Conservation (phyloP, 116 monocot species). For the Zostera marina region DNA sequence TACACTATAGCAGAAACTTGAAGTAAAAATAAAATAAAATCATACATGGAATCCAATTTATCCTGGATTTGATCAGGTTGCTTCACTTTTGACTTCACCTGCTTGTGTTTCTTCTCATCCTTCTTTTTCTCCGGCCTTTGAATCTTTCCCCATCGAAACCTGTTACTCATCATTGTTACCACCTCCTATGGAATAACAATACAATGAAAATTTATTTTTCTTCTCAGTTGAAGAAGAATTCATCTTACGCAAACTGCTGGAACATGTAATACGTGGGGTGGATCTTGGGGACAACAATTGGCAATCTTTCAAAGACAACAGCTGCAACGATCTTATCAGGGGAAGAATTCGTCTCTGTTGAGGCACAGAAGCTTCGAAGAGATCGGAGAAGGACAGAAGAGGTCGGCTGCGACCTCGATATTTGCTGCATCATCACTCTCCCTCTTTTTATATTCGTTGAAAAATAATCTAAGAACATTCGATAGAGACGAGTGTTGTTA, state of each 20-base stretch:
- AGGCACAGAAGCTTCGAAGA: background rate
- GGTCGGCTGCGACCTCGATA: background rate
- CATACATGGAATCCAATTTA: slow-evolving; percentile 47
- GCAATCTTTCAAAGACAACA: slow-evolving; percentile 81
- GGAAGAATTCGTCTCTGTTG: background rate
- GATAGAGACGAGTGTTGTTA: no score
- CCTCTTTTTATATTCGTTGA: background rate
- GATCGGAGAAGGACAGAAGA: slow-evolving; percentile 1
- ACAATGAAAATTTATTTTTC: background rate
- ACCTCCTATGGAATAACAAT: background rate
- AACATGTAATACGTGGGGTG: slow-evolving; percentile 77
- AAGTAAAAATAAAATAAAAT: background rate
- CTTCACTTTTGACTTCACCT: background rate
- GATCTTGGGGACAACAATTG: slow-evolving; percentile 77
- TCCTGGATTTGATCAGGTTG: slow-evolving; percentile 53
- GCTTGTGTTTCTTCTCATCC: slow-evolving; percentile 4
- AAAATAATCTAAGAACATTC: no score
- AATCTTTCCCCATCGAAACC: slow-evolving; percentile 50
- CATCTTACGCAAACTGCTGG: slow-evolving; percentile 73
- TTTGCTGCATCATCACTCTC: background rate
- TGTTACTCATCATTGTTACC: slow-evolving; percentile 5
- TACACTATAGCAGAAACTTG: background rate
- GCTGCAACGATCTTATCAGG: slow-evolving; percentile 47
- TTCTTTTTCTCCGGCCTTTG: slow-evolving; percentile 6
- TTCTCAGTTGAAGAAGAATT: background rate